Base-by-base conservation (phyloP, 441 rosid genomes). In the Adansonia madagascariensis region DNA sequence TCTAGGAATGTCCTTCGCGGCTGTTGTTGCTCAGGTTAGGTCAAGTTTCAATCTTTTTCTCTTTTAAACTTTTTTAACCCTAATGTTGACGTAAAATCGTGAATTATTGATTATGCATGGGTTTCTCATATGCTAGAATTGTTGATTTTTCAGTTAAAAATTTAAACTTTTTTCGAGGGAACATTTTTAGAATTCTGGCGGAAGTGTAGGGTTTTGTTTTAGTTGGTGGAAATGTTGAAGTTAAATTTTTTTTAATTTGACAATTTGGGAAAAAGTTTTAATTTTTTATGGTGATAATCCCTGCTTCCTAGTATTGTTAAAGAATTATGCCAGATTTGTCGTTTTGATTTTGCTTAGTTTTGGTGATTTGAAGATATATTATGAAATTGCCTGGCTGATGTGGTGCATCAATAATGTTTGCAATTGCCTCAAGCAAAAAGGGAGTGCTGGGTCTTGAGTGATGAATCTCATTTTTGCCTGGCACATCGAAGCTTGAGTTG, bases 1-100 rank as follows among this genome's bases (percentile, higher is more conserved):
- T 84, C 91, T 97, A 2, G 99, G 99, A 56, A 92, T 94, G 97
- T 94, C 98, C 9, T 85, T 97, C 74, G 99, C 98, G 0, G 98
- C 92, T 46, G 90, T 94, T 75, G 87, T 94, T 68, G 89, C 92
- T 63, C 87, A 91, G 99, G 99, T 96, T 86, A 41, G 83, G 24
- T 82, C 73, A 81, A 83, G 14, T 82, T 82, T 8, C 15, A 57
- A 62, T 74, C 69, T 82, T 84, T 62, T 50, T 8, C n/a, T 60
- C 12, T 44, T 66, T 18, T 44, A 8, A 4, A 27, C 14, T 12
- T n/a, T n/a, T 69, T 24, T 12, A 70, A 31, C 46, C 22, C 44
- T 69, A 50, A 24, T 50, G 14, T 53, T 14, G 46, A 24, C 10
- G 27, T 15, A 11, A 71, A 71, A 52, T 71, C 31, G 62, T 53